Base-by-base conservation (phyloP, 106 monocot species). In the Gastrodia elata region DNA sequence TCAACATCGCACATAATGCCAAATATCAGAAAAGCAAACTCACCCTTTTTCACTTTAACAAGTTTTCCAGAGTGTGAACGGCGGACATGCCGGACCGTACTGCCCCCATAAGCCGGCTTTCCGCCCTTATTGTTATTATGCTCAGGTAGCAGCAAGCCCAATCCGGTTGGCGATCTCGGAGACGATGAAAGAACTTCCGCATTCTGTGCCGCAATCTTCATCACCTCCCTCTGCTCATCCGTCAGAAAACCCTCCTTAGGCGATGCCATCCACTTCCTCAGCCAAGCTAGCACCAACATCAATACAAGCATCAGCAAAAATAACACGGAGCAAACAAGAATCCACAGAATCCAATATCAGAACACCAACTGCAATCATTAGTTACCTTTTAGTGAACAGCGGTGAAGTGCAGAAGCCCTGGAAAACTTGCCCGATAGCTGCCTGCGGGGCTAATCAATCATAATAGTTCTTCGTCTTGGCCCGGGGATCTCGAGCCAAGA, bases 241-340 rank as follows among this genome's bases (percentile, higher is more conserved):
- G 90, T 90, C 65, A 90, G 67, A 37, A 90, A 90, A 49, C 90
- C 90, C 15, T 90, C 81, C 83, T 77, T 87, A 43, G 90, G 80
- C 72, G 87, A 87, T 40, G 86, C 68, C 90, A 90, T 90, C 69
- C 10, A 64, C 67, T 41, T 4, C 26, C 34, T 32, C 64, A 37
- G n/a, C 64, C 20, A 68, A 14, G 39, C 65, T 18, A 67, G 25
- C 1, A 39, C 52, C 18, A 73, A 70, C 39, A 33, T 38, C 13
- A 34, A 28, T 49, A 22, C 39, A 32, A 41, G 22, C 30, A 6
- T 34, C 48, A 68, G 15, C 13, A 32, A 48, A n/a, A 20, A 22
- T 9, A 27, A 28, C 15, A 33, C 7, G 72, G 18, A 3, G 43
- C 10, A 34, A 28, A 28, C 11, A 15, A 44, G 32, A 55, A 20